Evolutionary conservation across 108 stramenopile species (phyloP), one percentile per base, ranked within the genome.

Genomic region (Cyclostephanos tholiformis): DNA sequence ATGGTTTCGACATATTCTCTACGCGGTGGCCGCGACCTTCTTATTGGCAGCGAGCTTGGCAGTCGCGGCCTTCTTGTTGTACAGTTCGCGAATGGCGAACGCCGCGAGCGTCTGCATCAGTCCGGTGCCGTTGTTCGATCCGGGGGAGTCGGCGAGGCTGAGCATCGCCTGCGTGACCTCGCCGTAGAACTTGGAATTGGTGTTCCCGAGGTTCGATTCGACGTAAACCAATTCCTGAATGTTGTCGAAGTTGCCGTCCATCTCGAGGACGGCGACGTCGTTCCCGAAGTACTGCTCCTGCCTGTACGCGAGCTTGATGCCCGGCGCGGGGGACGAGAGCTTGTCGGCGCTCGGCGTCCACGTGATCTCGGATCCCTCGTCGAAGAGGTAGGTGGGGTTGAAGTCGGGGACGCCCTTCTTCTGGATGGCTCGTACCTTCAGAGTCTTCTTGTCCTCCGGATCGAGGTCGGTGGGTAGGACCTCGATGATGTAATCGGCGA

Each of bases 241-340:
- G 88, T 98, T 97, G 91, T 97, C 95, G 76, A 98, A 97, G 88
- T 82, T 84, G 76, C 97, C 97, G 83, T 98, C 97, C 97, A 98
- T 97, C 81, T 94, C 94, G 48, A 98, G 79, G 55, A 97, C 94
- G 44, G 89, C 80, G 44, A 86, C 89, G 50, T 90, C 87, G 65
- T 86, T 86, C 83, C 91, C 95, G 71, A 88, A 89, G 88, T 87
- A 96, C 50, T 87, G 65, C 79, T 95, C 95, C 57, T 91, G 89
- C 78, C 90, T 92, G 85, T 91, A 98, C 30, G 90, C 84, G 70
- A 97, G 82, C 92, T 96, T 96, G 80, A 97, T 94, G 83, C 97
- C 97, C 53, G 97, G 97, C 60, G 85, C 93, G 60, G 97, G 95
- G 77, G 89, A 85, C 44, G 94, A 86, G 51, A 97, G 91, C 85